Conservation (phyloP, 2,329 filamentous ascomycete genomes). For the Sporothrix schenckii region DNA sequence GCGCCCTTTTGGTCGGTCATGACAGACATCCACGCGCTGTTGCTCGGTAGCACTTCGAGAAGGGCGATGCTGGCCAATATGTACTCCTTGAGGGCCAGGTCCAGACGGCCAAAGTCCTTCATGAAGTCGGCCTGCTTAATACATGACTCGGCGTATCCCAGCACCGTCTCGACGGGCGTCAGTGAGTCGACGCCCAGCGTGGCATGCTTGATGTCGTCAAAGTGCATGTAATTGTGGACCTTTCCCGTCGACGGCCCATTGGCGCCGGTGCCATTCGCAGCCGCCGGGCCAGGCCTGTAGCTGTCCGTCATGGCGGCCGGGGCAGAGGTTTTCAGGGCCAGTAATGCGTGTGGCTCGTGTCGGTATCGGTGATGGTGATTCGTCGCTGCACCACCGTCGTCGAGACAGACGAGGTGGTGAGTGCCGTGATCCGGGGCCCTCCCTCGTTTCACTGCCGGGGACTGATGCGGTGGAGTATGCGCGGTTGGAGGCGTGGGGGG, state of each 20-base stretch:
- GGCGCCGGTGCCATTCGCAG: constrained; percentile 11
- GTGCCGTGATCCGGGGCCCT: not conserved
- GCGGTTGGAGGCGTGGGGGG: not conserved
- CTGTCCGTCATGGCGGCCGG: constrained; percentile 21
- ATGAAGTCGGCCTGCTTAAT: constrained; percentile 64
- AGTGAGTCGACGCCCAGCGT: constrained; percentile 51
- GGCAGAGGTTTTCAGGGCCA: not conserved
- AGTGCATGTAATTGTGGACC: constrained; percentile 32
- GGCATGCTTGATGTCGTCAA: constrained; percentile 35
- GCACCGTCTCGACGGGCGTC: constrained; percentile 56
- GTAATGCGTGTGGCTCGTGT: not conserved
- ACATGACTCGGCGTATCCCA: constrained; percentile 56
- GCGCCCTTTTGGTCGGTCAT: constrained; percentile 57
- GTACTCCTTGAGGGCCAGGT: constrained; percentile 81
- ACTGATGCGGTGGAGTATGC: not conserved
- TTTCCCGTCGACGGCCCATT: not conserved
- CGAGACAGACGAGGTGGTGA: constrained; percentile 32
- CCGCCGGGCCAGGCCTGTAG: constrained; percentile 21
- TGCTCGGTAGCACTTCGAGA: constrained; percentile 72
- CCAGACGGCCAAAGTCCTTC: constrained; percentile 66
- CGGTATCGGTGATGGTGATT: not conserved
- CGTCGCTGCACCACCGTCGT: constrained; percentile 31
- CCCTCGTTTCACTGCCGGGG: not conserved
- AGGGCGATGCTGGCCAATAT: constrained; percentile 79
- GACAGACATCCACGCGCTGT: constrained; percentile 72